Evolutionary conservation across 345 rosid genomes (phyloP).

Genomic region (Salix arbutifolia): DNA sequence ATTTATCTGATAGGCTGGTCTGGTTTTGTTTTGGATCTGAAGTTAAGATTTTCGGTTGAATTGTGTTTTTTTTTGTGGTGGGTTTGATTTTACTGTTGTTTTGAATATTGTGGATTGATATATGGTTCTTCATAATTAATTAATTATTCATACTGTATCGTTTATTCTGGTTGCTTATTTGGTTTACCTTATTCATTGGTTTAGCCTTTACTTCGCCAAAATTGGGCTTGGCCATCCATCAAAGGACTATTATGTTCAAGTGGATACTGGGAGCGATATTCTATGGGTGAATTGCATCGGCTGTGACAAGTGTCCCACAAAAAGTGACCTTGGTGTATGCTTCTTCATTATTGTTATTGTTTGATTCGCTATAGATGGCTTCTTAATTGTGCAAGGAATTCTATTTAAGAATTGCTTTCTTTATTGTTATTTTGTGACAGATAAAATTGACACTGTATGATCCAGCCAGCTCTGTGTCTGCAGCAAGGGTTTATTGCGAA

Average conservation of each 20-base stretch:
- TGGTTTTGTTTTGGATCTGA: neutral
- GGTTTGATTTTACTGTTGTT: neutral
- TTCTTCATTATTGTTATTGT: conserved; percentile 9
- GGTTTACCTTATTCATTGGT: conserved; percentile 22
- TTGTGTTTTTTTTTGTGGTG: neutral
- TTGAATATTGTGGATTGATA: too few relatives aligned
- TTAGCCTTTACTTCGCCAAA: conserved; percentile 70
- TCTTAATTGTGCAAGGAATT: neutral
- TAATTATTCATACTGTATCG: neutral
- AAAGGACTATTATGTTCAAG: conserved; percentile 73
- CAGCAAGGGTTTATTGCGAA: conserved; percentile 41
- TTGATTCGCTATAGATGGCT: neutral
- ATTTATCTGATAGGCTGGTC: neutral
- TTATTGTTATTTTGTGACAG: conserved; percentile 32
- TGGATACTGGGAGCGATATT: conserved; percentile 91
- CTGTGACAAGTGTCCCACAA: conserved; percentile 62
- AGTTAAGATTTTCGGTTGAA: neutral
- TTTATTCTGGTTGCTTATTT: conserved; percentile 15
- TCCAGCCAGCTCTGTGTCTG: conserved; percentile 41
- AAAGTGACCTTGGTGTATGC: conserved; percentile 72
- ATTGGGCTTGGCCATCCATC: conserved; percentile 72
- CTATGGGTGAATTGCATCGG: conserved; percentile 79
- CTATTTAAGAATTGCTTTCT: neutral
- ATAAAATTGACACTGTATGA: conserved; percentile 52
- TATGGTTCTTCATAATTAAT: neutral